Evolutionary conservation across 2,329 filamentous ascomycete genomes (phyloP).

Genomic region (Trichoderma sp.): DNA sequence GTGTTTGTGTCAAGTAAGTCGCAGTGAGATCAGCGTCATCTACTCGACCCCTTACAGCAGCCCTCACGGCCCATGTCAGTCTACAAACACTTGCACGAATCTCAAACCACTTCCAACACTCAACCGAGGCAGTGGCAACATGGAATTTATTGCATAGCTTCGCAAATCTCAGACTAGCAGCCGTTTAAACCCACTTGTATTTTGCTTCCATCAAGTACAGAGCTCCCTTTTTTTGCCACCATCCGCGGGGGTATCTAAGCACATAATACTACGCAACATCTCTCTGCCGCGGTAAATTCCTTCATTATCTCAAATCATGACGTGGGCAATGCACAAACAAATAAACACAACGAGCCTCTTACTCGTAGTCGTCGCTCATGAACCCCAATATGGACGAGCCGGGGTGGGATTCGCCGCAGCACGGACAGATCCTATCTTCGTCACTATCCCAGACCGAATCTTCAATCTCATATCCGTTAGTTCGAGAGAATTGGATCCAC

Average conservation of each 20-base stretch:
- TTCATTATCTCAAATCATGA: constrained; percentile 17
- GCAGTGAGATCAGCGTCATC: neutral
- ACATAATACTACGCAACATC: constrained; percentile 17
- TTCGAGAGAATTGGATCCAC: constrained; percentile 50
- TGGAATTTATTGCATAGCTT: neutral
- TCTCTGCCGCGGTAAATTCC: constrained; percentile 13
- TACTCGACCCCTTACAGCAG: neutral
- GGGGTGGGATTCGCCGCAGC: constrained; percentile 41
- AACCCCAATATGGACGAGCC: constrained; percentile 36
- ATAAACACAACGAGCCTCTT: constrained; percentile 9
- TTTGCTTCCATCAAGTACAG: constrained; percentile 3
- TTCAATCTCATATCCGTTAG: constrained; percentile 38
- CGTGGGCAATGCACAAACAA: neutral
- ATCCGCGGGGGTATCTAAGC: constrained; percentile 21
- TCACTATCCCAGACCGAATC: constrained; percentile 35
- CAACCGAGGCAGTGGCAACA: neutral
- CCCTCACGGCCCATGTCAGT: neutral
- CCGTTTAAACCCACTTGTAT: constrained; percentile 12
- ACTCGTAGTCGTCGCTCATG: constrained; percentile 30
- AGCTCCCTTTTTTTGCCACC: constrained; percentile 12
- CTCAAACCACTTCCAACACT: neutral
- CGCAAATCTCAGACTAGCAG: constrained; percentile 1
- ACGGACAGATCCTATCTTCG: constrained; percentile 40
- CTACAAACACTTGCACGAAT: neutral
- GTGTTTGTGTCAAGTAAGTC: neutral